Evolutionary conservation across 129 eudicot genomes (phyloP).

Genomic region (Erigeron canadensis): DNA sequence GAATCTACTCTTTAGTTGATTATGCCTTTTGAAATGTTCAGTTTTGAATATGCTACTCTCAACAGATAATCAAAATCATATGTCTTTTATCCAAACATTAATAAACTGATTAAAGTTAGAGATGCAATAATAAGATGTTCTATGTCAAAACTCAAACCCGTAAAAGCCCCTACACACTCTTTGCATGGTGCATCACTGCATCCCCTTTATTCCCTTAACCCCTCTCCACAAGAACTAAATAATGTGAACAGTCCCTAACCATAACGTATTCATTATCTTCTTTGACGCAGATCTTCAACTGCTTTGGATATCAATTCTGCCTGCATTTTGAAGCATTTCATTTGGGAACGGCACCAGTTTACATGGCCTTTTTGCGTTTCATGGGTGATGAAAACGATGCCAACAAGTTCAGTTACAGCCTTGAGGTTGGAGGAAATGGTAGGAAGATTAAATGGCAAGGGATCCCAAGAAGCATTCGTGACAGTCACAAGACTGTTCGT

Average conservation of each 20-base stretch:
- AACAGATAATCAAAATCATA: too few species aligned
- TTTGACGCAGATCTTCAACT: constrained; percentile 52
- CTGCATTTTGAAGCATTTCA: constrained; percentile 74
- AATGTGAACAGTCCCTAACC: not conserved
- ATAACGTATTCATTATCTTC: not conserved
- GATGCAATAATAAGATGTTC: too few species aligned
- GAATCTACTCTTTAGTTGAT: too few species aligned
- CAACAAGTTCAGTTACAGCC: constrained; percentile 50
- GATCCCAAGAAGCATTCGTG: constrained; percentile 62
- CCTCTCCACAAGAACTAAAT: not conserved
- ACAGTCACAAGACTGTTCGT: constrained; percentile 54
- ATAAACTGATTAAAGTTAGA: too few species aligned
- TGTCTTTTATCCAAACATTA: too few species aligned
- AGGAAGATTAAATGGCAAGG: constrained; percentile 66
- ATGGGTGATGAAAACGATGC: constrained; percentile 66
- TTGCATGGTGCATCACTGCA: not conserved
- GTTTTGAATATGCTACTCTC: too few species aligned
- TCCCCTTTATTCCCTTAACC: not conserved
- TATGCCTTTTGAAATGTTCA: too few species aligned
- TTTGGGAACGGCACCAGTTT: constrained; percentile 53
- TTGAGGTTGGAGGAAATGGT: constrained; percentile 51
- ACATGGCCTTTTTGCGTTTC: constrained; percentile 63
- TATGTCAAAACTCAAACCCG: too few species aligned
- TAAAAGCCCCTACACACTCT: not conserved
- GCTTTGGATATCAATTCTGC: constrained; percentile 64